Evolutionary conservation across 306 rosid species (phyloP).

Genomic region (Pachyrhizus erosus): DNA sequence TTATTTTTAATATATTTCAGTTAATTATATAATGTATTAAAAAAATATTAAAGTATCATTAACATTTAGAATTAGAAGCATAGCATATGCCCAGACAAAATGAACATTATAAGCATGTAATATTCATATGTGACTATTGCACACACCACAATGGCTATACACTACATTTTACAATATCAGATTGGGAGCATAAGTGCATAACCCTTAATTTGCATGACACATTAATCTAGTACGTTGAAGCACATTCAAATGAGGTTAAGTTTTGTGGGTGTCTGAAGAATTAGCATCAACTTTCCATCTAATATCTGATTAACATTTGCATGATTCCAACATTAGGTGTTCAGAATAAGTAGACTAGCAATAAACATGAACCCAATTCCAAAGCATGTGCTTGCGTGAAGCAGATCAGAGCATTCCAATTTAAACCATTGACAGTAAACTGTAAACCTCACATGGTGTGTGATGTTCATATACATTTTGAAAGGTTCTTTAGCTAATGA

Average conservation of each 20-base stretch:
- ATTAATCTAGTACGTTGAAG: background rate
- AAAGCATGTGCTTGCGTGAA: background rate
- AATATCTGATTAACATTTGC: background rate
- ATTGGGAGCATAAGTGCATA: no score
- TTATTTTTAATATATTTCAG: no score
- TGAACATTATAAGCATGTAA: background rate
- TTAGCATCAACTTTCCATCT: background rate
- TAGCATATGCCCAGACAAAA: background rate
- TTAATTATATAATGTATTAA: no score
- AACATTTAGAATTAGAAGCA: no score
- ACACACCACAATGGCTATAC: background rate
- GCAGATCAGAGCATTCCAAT: background rate
- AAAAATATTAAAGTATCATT: no score
- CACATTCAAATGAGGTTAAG: background rate
- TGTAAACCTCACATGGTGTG: slow-evolving; percentile 15
- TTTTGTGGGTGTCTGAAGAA: background rate
- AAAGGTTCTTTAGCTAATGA: slow-evolving; percentile 18
- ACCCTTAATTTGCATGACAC: background rate
- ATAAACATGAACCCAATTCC: background rate
- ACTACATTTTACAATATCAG: background rate
- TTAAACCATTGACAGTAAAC: background rate
- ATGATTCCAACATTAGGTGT: background rate
- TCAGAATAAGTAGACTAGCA: background rate
- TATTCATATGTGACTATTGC: background rate
- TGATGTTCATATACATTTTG: background rate